phyloP scores from a whole-genome alignment of 1,284 basidiomycete species.

The Trametes polyzona region DNA sequence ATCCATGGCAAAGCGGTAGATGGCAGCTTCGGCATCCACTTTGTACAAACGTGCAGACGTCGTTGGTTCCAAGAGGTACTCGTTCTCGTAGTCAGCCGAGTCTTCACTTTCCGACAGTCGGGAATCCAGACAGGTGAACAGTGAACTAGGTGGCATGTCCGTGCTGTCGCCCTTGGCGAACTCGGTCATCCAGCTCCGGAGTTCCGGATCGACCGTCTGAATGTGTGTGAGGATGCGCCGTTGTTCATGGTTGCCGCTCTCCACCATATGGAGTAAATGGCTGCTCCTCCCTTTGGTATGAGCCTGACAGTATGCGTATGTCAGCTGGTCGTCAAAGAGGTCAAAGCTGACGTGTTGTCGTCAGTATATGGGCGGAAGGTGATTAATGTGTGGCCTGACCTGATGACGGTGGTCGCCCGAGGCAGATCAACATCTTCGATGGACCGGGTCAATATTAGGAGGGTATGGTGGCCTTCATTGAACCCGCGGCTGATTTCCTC shows the following conservation, averaged over 20 bases:
- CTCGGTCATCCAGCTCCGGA: conserved; percentile 52
- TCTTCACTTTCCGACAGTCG: conserved; percentile 52
- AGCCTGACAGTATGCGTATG: conserved; percentile 49
- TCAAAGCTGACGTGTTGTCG: conserved; percentile 44
- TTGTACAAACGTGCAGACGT: conserved; percentile 59
- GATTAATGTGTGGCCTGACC: conserved; percentile 41
- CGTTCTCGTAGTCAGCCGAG: conserved; percentile 41
- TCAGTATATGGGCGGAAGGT: neutral
- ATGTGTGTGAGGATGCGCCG: conserved; percentile 48
- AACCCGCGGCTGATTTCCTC: conserved; percentile 52
- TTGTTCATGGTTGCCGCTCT: conserved; percentile 58
- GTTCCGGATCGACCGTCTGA: conserved; percentile 29
- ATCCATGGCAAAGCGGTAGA: conserved; percentile 18
- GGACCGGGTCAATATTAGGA: conserved; percentile 61
- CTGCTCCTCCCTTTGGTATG: conserved; percentile 50
- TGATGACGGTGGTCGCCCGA: conserved; percentile 56
- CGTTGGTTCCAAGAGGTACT: conserved; percentile 56
- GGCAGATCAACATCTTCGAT: conserved; percentile 62
- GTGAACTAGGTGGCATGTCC: conserved; percentile 48
- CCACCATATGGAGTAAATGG: conserved; percentile 65
- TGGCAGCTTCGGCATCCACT: conserved; percentile 48
- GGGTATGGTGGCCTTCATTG: conserved; percentile 56
- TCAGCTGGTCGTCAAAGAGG: conserved; percentile 61
- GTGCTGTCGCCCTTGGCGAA: conserved; percentile 44
- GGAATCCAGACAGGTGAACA: conserved; percentile 45